phyloP scores from a whole-genome alignment of 257 asterid species.

The Solanum tarijense region DNA sequence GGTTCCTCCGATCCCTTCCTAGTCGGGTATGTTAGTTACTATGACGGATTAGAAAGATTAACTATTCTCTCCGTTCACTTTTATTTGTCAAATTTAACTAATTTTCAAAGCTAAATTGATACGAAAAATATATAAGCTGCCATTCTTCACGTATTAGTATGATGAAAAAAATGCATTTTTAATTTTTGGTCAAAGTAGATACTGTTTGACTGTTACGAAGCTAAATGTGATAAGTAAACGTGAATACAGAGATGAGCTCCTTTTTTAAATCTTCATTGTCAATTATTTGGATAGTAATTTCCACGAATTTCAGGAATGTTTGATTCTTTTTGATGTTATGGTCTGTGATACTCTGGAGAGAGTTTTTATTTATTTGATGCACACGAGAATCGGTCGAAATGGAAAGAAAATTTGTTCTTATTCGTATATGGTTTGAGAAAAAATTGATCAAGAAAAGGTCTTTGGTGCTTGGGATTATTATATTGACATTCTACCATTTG shows the following conservation, averaged over 20 bases:
- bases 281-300: background rate
- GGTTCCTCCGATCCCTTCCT: conserved; percentile 73
- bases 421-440: background rate
- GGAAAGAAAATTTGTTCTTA: background rate
- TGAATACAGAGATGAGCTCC: background rate
- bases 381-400: background rate
- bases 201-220: too few relatives aligned
- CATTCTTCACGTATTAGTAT: rapidly evolving
- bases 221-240: background rate
- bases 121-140: background rate
- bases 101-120: background rate
- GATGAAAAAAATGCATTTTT: background rate
- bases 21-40: conserved; percentile 39
- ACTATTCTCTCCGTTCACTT: background rate
- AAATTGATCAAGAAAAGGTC: background rate
- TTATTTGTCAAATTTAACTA: background rate
- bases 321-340: background rate
- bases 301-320: background rate
- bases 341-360: background rate
- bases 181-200: background rate
- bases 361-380: background rate
- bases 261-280: background rate
- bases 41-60: background rate
- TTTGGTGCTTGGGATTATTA: background rate
- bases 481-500: background rate